phyloP scores from a whole-genome alignment of 345 rosid species.

The Hypericum androsaemum region DNA sequence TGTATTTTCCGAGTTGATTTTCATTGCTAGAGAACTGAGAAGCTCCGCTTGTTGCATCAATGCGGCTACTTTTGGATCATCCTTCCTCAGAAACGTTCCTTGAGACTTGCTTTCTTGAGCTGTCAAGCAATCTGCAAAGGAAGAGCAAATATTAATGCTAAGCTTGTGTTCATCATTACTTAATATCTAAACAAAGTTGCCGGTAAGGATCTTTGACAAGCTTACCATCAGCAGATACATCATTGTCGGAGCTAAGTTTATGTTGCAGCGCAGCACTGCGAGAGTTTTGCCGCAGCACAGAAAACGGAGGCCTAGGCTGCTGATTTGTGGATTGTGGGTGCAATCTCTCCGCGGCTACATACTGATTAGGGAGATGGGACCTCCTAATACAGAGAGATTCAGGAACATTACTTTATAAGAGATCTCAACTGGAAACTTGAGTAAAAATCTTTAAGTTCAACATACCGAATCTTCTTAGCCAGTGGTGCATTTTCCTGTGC shows the following conservation, averaged over 20 bases:
- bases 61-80: conserved; percentile 69
- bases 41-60: conserved; percentile 91
- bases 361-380: conserved; percentile 43
- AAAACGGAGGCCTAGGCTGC: conserved; percentile 54
- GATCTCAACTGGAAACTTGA: neutral
- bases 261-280: conserved; percentile 22
- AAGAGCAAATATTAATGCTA: too few species aligned
- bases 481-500: conserved; percentile 32
- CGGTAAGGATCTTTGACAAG: too few species aligned
- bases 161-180: too few species aligned
- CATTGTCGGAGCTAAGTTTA: conserved; percentile 25
- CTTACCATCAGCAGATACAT: conserved; percentile 37
- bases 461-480: conserved; percentile 52
- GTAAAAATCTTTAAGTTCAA: conserved; percentile 2
- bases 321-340: conserved; percentile 38
- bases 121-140: conserved; percentile 1
- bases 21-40: conserved; percentile 67
- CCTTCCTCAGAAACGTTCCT: conserved; percentile 60
- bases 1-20: conserved; percentile 61
- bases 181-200: too few species aligned
- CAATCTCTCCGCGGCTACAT: conserved; percentile 37
- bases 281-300: conserved; percentile 46
- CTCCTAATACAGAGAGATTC: conserved; percentile 33
- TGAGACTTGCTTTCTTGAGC: conserved; percentile 35
- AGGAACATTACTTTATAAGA: neutral